Evolutionary conservation across 2,329 filamentous ascomycete species (phyloP), one percentile per base, ranked within the genome.

Genomic region (Alternaria arbusti): DNA sequence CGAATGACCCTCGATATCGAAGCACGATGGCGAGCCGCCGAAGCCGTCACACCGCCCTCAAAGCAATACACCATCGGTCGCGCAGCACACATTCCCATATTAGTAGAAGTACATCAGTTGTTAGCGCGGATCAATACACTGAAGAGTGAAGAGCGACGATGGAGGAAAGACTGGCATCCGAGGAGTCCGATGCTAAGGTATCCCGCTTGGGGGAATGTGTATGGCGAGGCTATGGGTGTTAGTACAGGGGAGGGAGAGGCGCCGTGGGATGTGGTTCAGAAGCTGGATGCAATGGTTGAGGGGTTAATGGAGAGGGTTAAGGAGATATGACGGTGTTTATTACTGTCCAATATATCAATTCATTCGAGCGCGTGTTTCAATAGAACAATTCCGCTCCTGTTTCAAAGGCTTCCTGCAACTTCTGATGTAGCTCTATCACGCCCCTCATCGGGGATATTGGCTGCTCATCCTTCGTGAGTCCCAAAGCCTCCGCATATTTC

Each of bases 181-280:
- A 51, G 55, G 13, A 58, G 46, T 23, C 55, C 55, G 12, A 40
- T n/a, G 32, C 28, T 51, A 22, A 51, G 26, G 46, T 58, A 58
- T 23, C 45, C 55, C 4, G 55, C 55, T 58, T 58, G 55, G 55
- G 32, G 30, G 23, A 50, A 23, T 36, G 46, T 47, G 23, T 58
- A 58, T 58, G 46, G 45, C 5, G 44, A 58, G 23, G 55, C 45
- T 1, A 49, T 58, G 45, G 55, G 30, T 15, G 55, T 58, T 12
- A 25, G 30, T 25, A 23, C 26, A 8, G 55, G 55, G n/a, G 45
- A 50, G 45, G 55, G 55, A 12, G 28, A 51, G 12, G 50, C 45
- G 15, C 45, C 55, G 1, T 40, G 30, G 30, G 5, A 40, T 44
- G 55, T 50, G 30, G 55, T 40, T 6, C 20, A 26, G n/a, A 26